Conservation (phyloP, 352 stramenopile genomes). For the Sclerospora graminicola region DNA sequence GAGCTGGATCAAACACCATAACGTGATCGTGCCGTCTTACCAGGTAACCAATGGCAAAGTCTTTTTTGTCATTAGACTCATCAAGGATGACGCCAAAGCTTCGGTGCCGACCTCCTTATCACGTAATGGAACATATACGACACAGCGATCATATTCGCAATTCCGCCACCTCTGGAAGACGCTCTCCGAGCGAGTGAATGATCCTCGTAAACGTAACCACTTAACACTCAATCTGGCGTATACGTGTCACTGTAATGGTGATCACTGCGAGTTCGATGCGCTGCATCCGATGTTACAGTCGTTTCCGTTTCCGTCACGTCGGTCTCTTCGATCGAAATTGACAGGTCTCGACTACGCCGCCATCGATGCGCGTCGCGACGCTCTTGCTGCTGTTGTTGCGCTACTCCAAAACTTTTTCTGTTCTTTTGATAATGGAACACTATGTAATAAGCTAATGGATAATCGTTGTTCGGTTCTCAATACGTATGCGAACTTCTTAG, state of each 20-base stretch:
- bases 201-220: conserved; percentile 3
- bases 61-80: conserved; percentile 23
- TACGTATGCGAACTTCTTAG: conserved; percentile 42
- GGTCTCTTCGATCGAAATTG: conserved; percentile 19
- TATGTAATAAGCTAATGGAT: conserved; percentile 32
- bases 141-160: conserved; percentile 38
- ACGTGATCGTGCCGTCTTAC: conserved; percentile 24
- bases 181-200: conserved; percentile 16
- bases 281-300: conserved; percentile 25
- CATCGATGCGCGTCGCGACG: conserved; percentile 26
- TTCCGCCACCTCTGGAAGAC: conserved; percentile 51
- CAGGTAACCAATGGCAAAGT: conserved; percentile 22
- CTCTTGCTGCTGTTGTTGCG: conserved; percentile 30
- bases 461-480: conserved; percentile 30
- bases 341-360: conserved; percentile 17
- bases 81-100: conserved; percentile 6
- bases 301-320: conserved; percentile 30
- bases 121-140: conserved; percentile 17
- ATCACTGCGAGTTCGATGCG: conserved; percentile 35
- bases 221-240: conserved; percentile 3
- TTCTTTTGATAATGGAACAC: conserved; percentile 18
- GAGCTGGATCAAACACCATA: conserved; percentile 26
- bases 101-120: conserved; percentile 9
- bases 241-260: conserved; percentile 24
- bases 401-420: conserved; percentile 35